A percentile compares a stretch with the other conserved stretches of the same genome.
These are phyloP conservation scores for Apiospora hydei DNA, from an alignment of 2,329 filamentous ascomycete genomes.

Conservation along the genomic window DNA sequence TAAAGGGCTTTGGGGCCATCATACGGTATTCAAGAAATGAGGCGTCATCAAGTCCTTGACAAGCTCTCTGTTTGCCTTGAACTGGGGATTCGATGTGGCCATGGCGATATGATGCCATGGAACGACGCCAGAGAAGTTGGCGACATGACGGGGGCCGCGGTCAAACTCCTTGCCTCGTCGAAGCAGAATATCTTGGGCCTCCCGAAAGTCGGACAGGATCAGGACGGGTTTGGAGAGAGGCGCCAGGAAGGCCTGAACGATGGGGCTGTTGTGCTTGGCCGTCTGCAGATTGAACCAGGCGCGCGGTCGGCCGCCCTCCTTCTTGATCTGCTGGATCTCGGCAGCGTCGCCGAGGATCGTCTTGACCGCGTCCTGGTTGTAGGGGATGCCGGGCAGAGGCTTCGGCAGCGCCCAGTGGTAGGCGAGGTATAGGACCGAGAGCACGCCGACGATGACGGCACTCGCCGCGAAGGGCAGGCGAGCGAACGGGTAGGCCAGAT, in stretches of 20 bases:
- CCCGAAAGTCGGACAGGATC: conserved; percentile 43
- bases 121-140: conserved; percentile 32
- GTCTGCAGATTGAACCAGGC: conserved; percentile 29
- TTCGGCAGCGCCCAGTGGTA: conserved; percentile 34
- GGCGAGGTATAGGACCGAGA: conserved; percentile 33
- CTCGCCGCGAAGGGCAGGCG: conserved; percentile 26
- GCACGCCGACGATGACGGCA: conserved; percentile 23
- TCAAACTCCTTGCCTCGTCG: conserved; percentile 44
- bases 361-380: conserved; percentile 27
- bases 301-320: conserved; percentile 27
- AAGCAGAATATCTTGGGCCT: conserved; percentile 42
- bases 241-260: conserved; percentile 44
- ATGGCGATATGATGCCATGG: conserved; percentile 43
- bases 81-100: conserved; percentile 40
- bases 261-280: conserved; percentile 31
- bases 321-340: conserved; percentile 25
- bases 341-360: conserved; percentile 27
- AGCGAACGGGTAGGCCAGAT: conserved; percentile 24
- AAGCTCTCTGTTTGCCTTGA: conserved; percentile 41
- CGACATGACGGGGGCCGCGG: conserved; percentile 35
- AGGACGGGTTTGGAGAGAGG: conserved; percentile 42
- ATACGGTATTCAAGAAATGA: conserved; percentile 40
- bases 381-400: conserved; percentile 31
- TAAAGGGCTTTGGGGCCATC: background rate
- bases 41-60: conserved; percentile 47